Evolutionary conservation across 352 stramenopile genomes (phyloP), one percentile per base, ranked within the genome.

Genomic region (Pythium dissimile): DNA sequence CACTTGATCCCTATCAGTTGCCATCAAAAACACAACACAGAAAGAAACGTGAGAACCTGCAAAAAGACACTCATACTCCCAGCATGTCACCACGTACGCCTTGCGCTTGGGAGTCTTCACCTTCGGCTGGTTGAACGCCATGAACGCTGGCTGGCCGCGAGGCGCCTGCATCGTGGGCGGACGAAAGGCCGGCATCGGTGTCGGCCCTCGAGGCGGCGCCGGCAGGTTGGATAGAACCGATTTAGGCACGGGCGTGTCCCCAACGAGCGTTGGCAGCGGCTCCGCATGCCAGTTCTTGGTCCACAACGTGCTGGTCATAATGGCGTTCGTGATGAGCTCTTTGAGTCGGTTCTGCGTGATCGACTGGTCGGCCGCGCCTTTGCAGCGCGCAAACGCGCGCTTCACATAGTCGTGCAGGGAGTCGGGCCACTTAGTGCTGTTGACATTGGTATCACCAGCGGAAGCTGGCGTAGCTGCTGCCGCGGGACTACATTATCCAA

Each of bases 321-420:
- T 92, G 41, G 86, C 83, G 42, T 85, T 86, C 5, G 84, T 90
- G 54, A 96, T 93, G 41, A 86, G 56, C 35, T 89, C 78, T 50
- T 94, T 96, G 13, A 96, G 69, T 0, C 73, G 64, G 39, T 88
- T 84, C 55, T 96, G 84, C 10, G 84, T 91, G 37, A 92, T 66
- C 30, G 66, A 58, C 55, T 96, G 85, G 61, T 96, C 84, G 2
- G 78, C 66, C 15, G 78, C 73, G 30, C 77, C 84, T 31, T 88
- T 89, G 53, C 84, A 94, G 15, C 81, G 75, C 13, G 73, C 77
- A 55, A 96, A 96, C 23, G 84, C 85, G 2, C 82, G 77, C 66
- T 94, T 91, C 41, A 96, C 85, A 44, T 96, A 96, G 42, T 92
- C 70, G 21, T 96, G 83, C 2, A 96, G 69, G 2, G 83, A 69